Percentiles rank a stretch among this genome's conserved stretches.
Evolutionary conservation across 805 yeast genomes (phyloP).

Genomic region (Nakazawaea ishiwadae): DNA sequence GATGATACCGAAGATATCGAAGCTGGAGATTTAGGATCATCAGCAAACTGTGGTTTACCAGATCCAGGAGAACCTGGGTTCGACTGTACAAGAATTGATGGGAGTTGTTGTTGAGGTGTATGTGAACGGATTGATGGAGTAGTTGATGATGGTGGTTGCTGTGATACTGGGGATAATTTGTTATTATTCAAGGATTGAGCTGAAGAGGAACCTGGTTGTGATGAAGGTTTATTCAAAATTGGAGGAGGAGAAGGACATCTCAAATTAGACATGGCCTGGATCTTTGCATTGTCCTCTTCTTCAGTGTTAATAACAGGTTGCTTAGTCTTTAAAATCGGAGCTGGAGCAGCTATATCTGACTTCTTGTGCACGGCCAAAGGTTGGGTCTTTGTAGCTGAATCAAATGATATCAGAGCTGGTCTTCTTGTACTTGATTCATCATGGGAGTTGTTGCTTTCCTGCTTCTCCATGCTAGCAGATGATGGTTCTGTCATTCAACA

Average conservation of each 20-base stretch:
- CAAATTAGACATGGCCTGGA: constrained; percentile 51
- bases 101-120: constrained; percentile 7
- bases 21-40: constrained; percentile 8
- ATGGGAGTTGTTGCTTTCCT: too few species aligned
- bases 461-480: too few species aligned
- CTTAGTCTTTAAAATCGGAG: constrained; percentile 1
- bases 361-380: constrained; percentile 4
- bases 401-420: constrained; percentile 9
- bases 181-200: neutral
- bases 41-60: constrained; percentile 6
- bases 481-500: too few species aligned
- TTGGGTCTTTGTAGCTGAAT: constrained; percentile 8
- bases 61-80: constrained; percentile 7
- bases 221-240: constrained; percentile 28
- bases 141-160: constrained; percentile 13
- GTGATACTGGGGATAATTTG: constrained; percentile 22
- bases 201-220: neutral
- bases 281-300: constrained; percentile 31
- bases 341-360: constrained; percentile 1
- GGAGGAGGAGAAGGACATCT: constrained; percentile 77
- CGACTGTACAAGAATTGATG: constrained; percentile 12
- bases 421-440: neutral
- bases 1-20: constrained; percentile 7
- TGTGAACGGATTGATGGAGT: constrained; percentile 5
- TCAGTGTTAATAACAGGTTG: neutral